Base-by-base conservation (phyloP, 2,329 filamentous ascomycete species). In the Mycocentrospora acerina region DNA sequence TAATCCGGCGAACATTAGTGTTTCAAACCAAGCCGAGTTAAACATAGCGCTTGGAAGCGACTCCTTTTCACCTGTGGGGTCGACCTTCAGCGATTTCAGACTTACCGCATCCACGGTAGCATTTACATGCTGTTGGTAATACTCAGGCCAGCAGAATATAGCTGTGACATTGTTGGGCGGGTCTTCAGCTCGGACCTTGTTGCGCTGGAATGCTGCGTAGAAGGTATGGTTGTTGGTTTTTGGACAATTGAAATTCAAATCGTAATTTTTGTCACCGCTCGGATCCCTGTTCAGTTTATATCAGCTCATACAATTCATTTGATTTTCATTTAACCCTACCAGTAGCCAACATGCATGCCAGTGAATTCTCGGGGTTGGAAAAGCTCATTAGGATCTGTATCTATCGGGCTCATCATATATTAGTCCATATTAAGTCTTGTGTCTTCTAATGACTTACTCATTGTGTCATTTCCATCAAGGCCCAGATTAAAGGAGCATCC, bases 271-370 rank as follows among this genome's bases (percentile, higher is more conserved):
- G 0, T 57, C 51, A 0, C 68, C 41, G 3, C 62, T 57, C 1
- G n/a, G 10, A 12, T 66, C 51, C 10, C 19, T 22, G 19, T 22
- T 5, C 9, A 5, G 19, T 6, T 6, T 5, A 22, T 5, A 22
- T 22, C 19, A 22, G 19, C 9, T 22, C 19, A 22, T 22, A 6
- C 19, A 22, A 22, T 22, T 22, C 19, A n/a, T n/a, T n/a, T n/a
- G n/a, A n/a, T n/a, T n/a, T n/a, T n/a, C n/a, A n/a, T n/a, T n/a
- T n/a, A n/a, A n/a, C n/a, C n/a, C 9, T 6, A 22, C 19, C 61
- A 60, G 17, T 72, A 78, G 0, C 74, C 75, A 2, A 75, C 59
- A 33, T 77, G 78, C 1, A 63, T 47, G 27, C 70, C 63, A 0
- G 48, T 48, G 16, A 54, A 70, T 1, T 55, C 39, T 4, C 55